These are phyloP conservation scores for Ilyonectria destructans DNA, from an alignment of 2,329 filamentous ascomycete species.

Conservation along the genomic window DNA sequence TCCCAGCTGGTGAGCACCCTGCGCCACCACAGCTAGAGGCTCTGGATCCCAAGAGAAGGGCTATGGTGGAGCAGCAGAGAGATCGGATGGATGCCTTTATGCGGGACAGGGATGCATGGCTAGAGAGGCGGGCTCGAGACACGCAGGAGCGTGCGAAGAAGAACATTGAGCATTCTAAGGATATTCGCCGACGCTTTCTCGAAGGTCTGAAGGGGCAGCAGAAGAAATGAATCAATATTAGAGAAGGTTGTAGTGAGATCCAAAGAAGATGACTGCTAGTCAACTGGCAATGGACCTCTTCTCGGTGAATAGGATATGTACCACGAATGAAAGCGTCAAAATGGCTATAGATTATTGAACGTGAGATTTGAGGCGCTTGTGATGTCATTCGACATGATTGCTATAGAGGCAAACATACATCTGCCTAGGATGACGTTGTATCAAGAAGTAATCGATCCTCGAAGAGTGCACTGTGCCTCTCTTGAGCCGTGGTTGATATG, in stretches of 20 bases:
- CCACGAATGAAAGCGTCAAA: no score
- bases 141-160: conserved; percentile 34
- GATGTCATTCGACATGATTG: no score
- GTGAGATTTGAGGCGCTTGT: no score
- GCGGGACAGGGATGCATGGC: conserved; percentile 44
- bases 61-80: conserved; percentile 34
- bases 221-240: background rate
- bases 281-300: background rate
- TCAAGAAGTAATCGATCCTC: no score
- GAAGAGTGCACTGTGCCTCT: no score
- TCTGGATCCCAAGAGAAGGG: conserved; percentile 21
- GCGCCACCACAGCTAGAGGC: conserved; percentile 18
- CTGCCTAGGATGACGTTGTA: no score
- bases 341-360: no score
- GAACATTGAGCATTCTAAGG: conserved; percentile 32
- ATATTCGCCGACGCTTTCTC: conserved; percentile 23
- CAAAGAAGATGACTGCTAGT: background rate
- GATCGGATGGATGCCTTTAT: conserved; percentile 45
- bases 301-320: background rate
- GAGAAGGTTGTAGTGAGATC: background rate
- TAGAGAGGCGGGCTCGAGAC: conserved; percentile 43
- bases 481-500: no score
- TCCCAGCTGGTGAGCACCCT: conserved; percentile 34
- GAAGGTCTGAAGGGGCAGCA: conserved; percentile 4
- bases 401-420: no score